Percentiles rank a stretch among this genome's conserved stretches.
Conservation (phyloP, 345 rosid species). For the Camelina laxa region DNA sequence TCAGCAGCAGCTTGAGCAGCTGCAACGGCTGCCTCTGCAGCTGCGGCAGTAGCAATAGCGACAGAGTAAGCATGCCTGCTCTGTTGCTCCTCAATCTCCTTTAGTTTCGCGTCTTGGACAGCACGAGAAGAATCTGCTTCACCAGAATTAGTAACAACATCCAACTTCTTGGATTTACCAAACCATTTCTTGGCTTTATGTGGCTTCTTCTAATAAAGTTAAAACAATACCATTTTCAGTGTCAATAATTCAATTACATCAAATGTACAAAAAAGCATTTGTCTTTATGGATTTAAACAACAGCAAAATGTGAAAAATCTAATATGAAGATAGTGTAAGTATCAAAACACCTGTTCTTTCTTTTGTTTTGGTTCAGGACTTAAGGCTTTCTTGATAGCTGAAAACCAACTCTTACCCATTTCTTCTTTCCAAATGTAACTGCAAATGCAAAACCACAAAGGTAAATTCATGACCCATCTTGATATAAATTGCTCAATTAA, state of each 20-base stretch:
- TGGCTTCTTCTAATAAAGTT: conserved; percentile 47
- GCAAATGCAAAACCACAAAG: conserved; percentile 16
- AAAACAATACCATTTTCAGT: conserved; percentile 19
- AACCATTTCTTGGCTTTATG: conserved; percentile 65
- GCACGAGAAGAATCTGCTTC: conserved; percentile 41
- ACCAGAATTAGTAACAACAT: conserved; percentile 41
- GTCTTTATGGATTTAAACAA: not conserved
- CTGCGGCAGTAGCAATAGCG: conserved; percentile 69
- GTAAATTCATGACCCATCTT: not conserved
- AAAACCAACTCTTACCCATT: conserved; percentile 91
- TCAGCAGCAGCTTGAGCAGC: conserved; percentile 71
- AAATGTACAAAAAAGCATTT: conserved; percentile 13
- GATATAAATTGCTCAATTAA: not conserved
- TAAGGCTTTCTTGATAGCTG: conserved; percentile 74
- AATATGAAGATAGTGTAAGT: not conserved
- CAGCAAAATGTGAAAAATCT: not conserved
- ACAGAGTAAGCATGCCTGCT: conserved; percentile 68
- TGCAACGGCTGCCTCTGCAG: conserved; percentile 67
- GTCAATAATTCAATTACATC: not conserved
- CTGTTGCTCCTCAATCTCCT: conserved; percentile 59
- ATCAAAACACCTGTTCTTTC: conserved; percentile 51
- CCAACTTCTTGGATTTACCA: conserved; percentile 51
- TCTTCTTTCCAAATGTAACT: conserved; percentile 2
- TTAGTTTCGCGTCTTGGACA: conserved; percentile 49
- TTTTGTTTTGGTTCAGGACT: conserved; percentile 56